Base-by-base conservation (phyloP, 306 rosid genomes). In the Cucurbita moschata region DNA sequence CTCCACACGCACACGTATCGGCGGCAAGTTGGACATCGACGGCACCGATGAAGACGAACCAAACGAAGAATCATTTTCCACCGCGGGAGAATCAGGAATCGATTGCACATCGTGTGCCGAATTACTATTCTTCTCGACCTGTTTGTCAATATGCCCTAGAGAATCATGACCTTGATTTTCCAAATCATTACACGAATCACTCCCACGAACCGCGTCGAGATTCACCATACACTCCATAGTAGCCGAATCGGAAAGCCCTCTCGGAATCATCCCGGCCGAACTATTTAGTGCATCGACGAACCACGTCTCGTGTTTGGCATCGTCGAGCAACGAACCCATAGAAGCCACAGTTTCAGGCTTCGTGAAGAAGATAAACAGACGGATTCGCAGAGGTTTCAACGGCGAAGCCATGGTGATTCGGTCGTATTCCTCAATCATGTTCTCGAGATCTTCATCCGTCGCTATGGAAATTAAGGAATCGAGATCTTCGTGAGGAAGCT, bases 361-460 rank as follows among this genome's bases (percentile, higher is more conserved):
- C 6, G 68, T 62, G 82, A 82, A 81, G 85, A 94, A 94, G 59
- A 94, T 73, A 2, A 95, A 95, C 46, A 95, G 73, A 16, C 97
- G 87, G 15, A 95, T 79, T 7, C 99, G 81, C 0, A 88, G 84
- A 19, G 99, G 80, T 47, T 83, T 85, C 10, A 64, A 59, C 0
- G 87, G 63, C 6, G 89, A 67, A n/a, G 76, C 60, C 2, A 84
- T 62, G 8, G 85, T 30, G 9, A 83, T 58, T 8, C 96, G 91
- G 47, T 91, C 96, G 21, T 89, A 91, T 73, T 95, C 99, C 16
- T 95, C 97, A 58, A 91, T 81, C 99, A 95, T 89, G 77, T 95
- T 95, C 4, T 91, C 97, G 7, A 95, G 92, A 56, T 95, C 99
- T 72, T 95, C 99, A 38, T 89, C 92, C 21, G 92, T 82, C 38